Evolutionary conservation across 805 yeast species (phyloP).

Genomic region (Ogataea wickerhamii): DNA sequence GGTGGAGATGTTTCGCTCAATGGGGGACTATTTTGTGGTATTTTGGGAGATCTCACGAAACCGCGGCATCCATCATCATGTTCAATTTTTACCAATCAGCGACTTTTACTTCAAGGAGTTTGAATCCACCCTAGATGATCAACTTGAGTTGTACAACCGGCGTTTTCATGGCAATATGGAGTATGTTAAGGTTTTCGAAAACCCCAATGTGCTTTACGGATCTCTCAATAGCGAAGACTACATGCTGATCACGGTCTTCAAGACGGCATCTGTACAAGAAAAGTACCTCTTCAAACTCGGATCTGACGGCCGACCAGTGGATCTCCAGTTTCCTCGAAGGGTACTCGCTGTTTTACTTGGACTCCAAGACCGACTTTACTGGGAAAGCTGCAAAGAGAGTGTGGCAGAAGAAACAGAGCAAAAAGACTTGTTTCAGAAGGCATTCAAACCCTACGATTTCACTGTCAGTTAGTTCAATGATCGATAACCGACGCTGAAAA

Average conservation of each 20-base stretch:
- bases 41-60: slow-evolving; percentile 67
- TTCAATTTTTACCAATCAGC: slow-evolving; percentile 69
- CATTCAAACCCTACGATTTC: slow-evolving; percentile 54
- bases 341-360: slow-evolving; percentile 64
- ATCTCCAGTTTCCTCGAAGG: slow-evolving; percentile 80
- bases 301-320: slow-evolving; percentile 37
- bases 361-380: slow-evolving; percentile 58
- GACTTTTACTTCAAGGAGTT: slow-evolving; percentile 38
- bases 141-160: slow-evolving; percentile 43
- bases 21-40: slow-evolving; percentile 46
- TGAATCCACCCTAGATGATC: slow-evolving; percentile 43
- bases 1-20: slow-evolving; percentile 42
- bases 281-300: slow-evolving; percentile 30
- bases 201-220: slow-evolving; percentile 19
- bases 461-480: slow-evolving; percentile 30
- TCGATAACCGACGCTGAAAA: no score
- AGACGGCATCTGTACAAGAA: slow-evolving; percentile 14
- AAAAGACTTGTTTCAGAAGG: slow-evolving; percentile 56
- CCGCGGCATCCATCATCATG: slow-evolving; percentile 68
- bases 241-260: slow-evolving; percentile 31
- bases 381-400: slow-evolving; percentile 76
- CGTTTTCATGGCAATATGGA: slow-evolving; percentile 39
- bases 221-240: slow-evolving; percentile 35
- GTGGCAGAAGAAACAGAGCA: slow-evolving; percentile 60
- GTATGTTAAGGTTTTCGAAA: slow-evolving; percentile 34